phyloP scores from a whole-genome alignment of 495 filamentous ascomycete species.

The Aspergillus sclerotiicarbonarius region DNA sequence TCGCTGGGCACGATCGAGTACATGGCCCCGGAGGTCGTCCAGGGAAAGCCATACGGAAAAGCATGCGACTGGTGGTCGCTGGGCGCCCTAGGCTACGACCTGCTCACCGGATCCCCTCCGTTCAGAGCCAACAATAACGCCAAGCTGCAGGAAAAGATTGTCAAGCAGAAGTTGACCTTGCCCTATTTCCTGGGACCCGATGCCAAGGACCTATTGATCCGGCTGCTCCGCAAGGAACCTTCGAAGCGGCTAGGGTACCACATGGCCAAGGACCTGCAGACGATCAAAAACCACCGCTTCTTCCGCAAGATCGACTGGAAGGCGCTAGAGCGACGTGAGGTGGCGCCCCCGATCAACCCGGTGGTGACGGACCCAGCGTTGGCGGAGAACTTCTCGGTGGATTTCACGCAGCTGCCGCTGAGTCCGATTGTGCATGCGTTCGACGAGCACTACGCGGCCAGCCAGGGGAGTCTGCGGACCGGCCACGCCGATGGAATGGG shows the following conservation, averaged over 20 bases:
- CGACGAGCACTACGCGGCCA: conserved; percentile 36
- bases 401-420: conserved; percentile 82
- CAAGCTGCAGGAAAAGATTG: conserved; percentile 90
- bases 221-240: conserved; percentile 87
- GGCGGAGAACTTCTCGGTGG: conserved; percentile 87
- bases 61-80: conserved; percentile 99
- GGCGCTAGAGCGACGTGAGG: conserved; percentile 69
- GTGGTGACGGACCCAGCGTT: conserved; percentile 91
- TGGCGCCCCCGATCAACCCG: conserved; percentile 84
- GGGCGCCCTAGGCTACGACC: conserved; percentile 85
- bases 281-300: conserved; percentile 91
- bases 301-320: conserved; percentile 96
- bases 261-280: conserved; percentile 81
- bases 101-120: conserved; percentile 85
- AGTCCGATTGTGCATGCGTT: conserved; percentile 61
- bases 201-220: conserved; percentile 87
- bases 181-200: conserved; percentile 88
- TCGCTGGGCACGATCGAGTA: conserved; percentile 90
- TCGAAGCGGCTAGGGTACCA: conserved; percentile 80
- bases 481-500: conserved; percentile 13
- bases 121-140: conserved; percentile 87
- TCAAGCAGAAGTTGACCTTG: conserved; percentile 81
- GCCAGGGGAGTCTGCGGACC: conserved; percentile 26
- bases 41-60: conserved; percentile 77
- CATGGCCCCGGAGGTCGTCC: conserved; percentile 96